Evolutionary conservation across 192 early-diverging fungal species (phyloP), one percentile per base, ranked within the genome.

Genomic region (Gamsiella multidivaricata): DNA sequence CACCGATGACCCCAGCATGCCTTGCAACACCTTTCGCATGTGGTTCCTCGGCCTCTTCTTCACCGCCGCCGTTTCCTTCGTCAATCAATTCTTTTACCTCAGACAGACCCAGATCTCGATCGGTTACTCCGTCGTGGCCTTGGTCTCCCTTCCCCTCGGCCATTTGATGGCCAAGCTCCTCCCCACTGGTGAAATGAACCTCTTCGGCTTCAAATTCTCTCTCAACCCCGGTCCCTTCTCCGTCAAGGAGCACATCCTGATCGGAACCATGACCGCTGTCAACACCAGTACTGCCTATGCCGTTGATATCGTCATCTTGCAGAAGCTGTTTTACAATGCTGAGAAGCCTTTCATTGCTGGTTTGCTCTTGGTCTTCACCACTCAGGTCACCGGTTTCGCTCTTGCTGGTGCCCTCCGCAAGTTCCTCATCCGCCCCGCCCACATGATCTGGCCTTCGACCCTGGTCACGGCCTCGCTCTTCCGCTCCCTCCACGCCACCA

Each of bases 161-260:
- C 80, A 83, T 32, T 2, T 80, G 22, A 68, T 88, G 79, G 84
- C 79, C 53, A 55, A 15, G 11, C 41, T 82, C 18, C 65, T 86
- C 10, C 85, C 85, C 18, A 63, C 46, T 3, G 6, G 23, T 14
- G 47, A 72, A 12, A 31, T 63, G 18, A 62, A 36, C 51, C n/a
- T 72, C 46, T 61, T 72, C 52, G 70, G 70, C 5, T 47, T 26
- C 12, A 32, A 18, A 1, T 67, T 18, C 55, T 88, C 79, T 49
- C 83, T 82, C 65, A 91, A 91, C 65, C 89, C 89, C 32, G 89
- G 88, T n/a, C 74, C 81, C n/a, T 91, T 91, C 72, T 84, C 80
- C 32, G 71, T 88, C 65, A 91, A 91, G 62, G 89, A 91, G 50
- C 89, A 88, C 46, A 83, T 84, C 50, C 54, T 91, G 41, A 87